A percentile compares a stretch with the other conserved stretches of the same genome.
Conservation (phyloP, 208 protist species). For the Phytomonas serpens region DNA sequence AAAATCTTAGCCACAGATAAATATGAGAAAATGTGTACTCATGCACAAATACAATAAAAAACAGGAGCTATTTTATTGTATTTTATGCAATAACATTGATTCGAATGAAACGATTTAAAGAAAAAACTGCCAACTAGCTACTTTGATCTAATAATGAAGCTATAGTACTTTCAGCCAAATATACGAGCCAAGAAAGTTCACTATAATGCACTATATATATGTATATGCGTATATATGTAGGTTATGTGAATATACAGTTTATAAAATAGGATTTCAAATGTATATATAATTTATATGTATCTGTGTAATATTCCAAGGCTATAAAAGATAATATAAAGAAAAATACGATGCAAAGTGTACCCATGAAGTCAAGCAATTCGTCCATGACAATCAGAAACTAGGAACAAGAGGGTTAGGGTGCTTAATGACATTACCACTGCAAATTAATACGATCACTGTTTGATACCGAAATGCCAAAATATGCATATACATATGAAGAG, state of each 20-base stretch:
- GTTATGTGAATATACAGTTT: constrained; percentile 4
- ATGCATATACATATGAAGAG: constrained; percentile 2
- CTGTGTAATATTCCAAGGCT: neutral
- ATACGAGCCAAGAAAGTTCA: constrained; percentile 4
- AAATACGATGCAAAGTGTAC: neutral
- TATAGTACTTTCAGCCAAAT: constrained; percentile 5
- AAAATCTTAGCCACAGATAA: neutral
- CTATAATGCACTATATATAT: constrained; percentile 10
- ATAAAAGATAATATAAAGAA: constrained; percentile 9
- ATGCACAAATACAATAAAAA: neutral
- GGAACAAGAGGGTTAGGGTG: neutral
- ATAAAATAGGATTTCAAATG: constrained; percentile 7
- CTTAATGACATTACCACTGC: neutral
- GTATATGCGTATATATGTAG: neutral
- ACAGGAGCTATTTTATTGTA: neutral
- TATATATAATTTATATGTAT: constrained; percentile 9
- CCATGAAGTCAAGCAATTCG: neutral
- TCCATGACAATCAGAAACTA: neutral
- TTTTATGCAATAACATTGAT: neutral
- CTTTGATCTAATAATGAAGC: neutral
- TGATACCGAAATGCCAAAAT: constrained; percentile 12
- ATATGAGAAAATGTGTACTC: neutral
- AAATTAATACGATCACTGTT: neutral
- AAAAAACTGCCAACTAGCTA: neutral
- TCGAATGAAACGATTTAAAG: neutral